Conservation (phyloP, 257 asterid species). For the Plantago elongata region DNA sequence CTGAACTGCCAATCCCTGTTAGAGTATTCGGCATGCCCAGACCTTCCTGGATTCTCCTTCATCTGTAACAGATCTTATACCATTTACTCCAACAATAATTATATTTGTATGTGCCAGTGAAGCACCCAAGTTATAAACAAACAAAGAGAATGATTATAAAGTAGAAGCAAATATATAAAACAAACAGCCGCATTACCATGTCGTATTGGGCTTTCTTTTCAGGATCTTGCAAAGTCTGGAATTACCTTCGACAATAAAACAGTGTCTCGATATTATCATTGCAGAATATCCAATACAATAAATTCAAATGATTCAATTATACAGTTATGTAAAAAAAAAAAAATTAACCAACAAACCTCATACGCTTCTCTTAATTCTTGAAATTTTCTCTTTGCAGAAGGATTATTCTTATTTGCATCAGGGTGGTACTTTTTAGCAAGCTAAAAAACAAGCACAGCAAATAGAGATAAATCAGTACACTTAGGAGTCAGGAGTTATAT, state of each 20-base stretch:
- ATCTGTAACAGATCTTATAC: constrained; percentile 37
- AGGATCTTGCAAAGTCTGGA: constrained; percentile 80
- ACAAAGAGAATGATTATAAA: constrained; percentile 4
- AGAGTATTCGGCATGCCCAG: constrained; percentile 34
- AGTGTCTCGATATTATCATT: constrained; percentile 17
- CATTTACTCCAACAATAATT: constrained; percentile 8
- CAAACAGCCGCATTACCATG: constrained; percentile 41
- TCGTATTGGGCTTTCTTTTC: constrained; percentile 74
- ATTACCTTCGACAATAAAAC: constrained; percentile 47
- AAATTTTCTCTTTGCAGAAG: constrained; percentile 81
- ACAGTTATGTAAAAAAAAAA: constrained; percentile 20
- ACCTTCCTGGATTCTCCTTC: constrained; percentile 33
- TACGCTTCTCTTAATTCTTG: constrained; percentile 97
- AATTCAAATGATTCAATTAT: constrained; percentile 21
- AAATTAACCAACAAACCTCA: constrained; percentile 57
- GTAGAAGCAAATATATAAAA: constrained; percentile 9
- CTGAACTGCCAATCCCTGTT: constrained; percentile 40
- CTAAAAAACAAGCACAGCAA: constrained; percentile 32
- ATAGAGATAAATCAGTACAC: neutral
- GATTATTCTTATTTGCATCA: constrained; percentile 81
- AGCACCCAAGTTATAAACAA: constrained; percentile 10
- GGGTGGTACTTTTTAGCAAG: constrained; percentile 96
- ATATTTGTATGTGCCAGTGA: constrained; percentile 1
- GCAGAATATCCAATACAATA: constrained; percentile 12
- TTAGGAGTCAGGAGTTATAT: too few relatives aligned